Evolutionary conservation across 108 stramenopile species (phyloP), one percentile per base, ranked within the genome.

Genomic region (Fragilariopsis cylindrus): DNA sequence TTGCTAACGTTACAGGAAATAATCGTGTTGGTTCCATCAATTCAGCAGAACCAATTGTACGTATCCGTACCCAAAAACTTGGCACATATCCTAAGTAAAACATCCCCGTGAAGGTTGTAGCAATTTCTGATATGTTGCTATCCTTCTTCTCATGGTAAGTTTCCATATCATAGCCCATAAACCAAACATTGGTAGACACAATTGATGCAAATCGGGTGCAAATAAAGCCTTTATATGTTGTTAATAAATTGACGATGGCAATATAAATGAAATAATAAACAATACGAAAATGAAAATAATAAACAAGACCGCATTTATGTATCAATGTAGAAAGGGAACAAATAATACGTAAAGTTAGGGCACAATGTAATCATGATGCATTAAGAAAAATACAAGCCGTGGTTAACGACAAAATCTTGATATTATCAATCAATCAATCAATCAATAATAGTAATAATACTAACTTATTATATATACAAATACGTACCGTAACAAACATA

Each of bases 11-110:
- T 19, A 94, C 19, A 0, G 85, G 79, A 30, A 81, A 82, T 19
- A 96, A 65, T 7, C 92, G 82, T 4, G 91, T 92, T 4, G 93
- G 91, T 70, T 83, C 79, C 60, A 74, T 69, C 41, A 53, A 78
- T 3, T 65, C 75, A 4, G 7, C 16, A 3, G 57, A n/a, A 48
- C 93, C 93, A 8, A 91, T 65, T 7, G 84, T 76, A 39, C 93
- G 79, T 66, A 88, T 85, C 21, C 97, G 89, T 7, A 97, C 96
- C 96, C 98, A 98, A 77, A 95, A 98, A 49, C 84, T 86, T 9
- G 98, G 98, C 56, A 97, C 85, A 70, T 98, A 98, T 16, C 96
- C 98, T 45, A 95, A 74, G 76, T 98, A 99, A 81, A 99, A 97
- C 90, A 99, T 96, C 0, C 98, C 98, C 47, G 97, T 90, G 69